Base-by-base conservation (phyloP, 768 basidiomycete genomes). In the Sutorius australiensis region DNA sequence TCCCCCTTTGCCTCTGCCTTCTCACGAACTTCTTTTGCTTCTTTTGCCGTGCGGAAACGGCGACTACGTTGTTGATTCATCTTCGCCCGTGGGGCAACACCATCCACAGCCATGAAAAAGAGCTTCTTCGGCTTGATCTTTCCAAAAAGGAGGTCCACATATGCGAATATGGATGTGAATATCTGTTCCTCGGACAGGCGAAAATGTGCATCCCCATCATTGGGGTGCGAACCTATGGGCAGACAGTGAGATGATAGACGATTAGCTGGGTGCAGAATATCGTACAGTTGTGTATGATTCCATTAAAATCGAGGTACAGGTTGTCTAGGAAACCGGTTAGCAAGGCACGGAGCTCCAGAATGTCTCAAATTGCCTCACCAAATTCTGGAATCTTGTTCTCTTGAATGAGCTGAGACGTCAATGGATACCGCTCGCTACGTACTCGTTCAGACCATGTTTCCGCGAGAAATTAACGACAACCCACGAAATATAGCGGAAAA, bases 341-440 rank as follows among this genome's bases (percentile, higher is more conserved):
- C 41, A 7, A 57, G 57, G 53, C 19, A 17, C 33, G 42, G 10
- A 45, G 5, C n/a, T 4, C 19, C 13, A 9, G 9, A 36, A 27
- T 30, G 8, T 24, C 3, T 50, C 19, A 19, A 46, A 31, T 33
- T 42, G 2, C 67, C 80, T 55, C 56, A 89, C 92, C 95, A 67
- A 99, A 99, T 72, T 98, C 97, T 14, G 94, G 95, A 56, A 99
- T 98, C 77, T 94, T 93, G 75, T 98, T 97, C 77, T 97, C 94
- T 70, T 95, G 85, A 58, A 98, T 97, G 53, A 98, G 79, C 70
- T 98, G 97, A 16, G 95, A 98, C 14, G 95, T 99, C 60, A 99
- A 81, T 46, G 97, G 95, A 70, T 99, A 99, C 56, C 97, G 86
- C 77, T 98, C 97, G 56, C 93, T 95, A 65, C 9, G 2, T 2